Evolutionary conservation across 148 eudicot species (phyloP).

Genomic region (Polygonum aviculare): DNA sequence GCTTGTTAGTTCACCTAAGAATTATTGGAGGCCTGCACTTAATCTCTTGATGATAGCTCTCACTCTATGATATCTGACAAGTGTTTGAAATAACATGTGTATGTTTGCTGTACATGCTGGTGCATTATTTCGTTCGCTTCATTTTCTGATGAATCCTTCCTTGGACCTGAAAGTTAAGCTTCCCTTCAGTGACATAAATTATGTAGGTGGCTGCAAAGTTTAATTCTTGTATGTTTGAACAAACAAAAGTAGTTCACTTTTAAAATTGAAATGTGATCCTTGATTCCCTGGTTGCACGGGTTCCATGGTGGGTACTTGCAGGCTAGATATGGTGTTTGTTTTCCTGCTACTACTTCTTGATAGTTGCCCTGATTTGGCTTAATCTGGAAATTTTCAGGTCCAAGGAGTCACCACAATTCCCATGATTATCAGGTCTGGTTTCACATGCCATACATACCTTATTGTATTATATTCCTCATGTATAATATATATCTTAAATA

Average conservation of each 20-base stretch:
- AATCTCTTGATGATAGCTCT: neutral
- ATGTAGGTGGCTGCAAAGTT: neutral
- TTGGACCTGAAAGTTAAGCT: too few species aligned
- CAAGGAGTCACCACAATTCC: constrained; percentile 51
- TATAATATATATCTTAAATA: neutral
- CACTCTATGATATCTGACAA: neutral
- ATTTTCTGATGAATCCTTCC: neutral
- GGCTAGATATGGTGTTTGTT: neutral
- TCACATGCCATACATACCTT: neutral
- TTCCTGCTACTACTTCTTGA: neutral
- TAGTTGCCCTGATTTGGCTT: neutral
- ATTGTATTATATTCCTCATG: neutral
- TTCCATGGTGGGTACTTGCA: neutral
- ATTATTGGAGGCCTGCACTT: neutral
- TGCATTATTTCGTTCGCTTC: neutral
- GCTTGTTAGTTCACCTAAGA: neutral
- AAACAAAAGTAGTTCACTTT: neutral
- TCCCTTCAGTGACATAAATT: neutral
- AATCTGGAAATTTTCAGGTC: constrained; percentile 44
- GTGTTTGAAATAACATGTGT: neutral
- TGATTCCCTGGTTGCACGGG: neutral
- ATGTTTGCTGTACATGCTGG: neutral
- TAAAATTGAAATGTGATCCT: neutral
- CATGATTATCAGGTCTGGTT: constrained; percentile 60
- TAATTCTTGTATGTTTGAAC: neutral